A percentile compares a stretch with the other conserved stretches of the same genome.
Conservation (phyloP, 2,329 filamentous ascomycete species). For the Cordyceps sp. region DNA sequence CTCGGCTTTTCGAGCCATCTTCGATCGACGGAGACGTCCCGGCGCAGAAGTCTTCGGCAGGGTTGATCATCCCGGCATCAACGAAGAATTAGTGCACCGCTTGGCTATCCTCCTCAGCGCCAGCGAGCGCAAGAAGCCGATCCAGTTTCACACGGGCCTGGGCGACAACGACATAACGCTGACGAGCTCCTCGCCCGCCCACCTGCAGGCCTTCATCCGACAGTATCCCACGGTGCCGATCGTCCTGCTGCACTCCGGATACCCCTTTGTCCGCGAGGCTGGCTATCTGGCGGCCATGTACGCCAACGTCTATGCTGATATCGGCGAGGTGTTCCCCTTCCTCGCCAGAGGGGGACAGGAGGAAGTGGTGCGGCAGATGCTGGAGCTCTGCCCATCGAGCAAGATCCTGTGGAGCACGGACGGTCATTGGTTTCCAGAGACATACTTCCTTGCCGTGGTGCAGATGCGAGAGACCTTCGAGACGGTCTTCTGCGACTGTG, state of each 20-base stretch:
- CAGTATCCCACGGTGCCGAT: constrained; percentile 54
- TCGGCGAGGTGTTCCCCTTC: constrained; percentile 70
- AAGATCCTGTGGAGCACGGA: constrained; percentile 73
- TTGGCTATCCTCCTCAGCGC: constrained; percentile 40
- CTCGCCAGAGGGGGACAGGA: constrained; percentile 64
- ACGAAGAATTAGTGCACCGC: constrained; percentile 51
- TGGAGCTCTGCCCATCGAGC: constrained; percentile 58
- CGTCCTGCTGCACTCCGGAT: constrained; percentile 67
- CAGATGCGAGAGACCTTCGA: constrained; percentile 59
- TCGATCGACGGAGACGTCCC: constrained; percentile 6
- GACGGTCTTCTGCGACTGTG: constrained; percentile 49
- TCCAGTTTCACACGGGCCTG: constrained; percentile 73
- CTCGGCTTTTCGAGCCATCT: constrained; percentile 21
- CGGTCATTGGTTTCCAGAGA: constrained; percentile 66
- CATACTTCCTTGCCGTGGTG: constrained; percentile 53
- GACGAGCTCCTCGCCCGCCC: constrained; percentile 53
- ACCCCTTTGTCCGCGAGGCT: constrained; percentile 64
- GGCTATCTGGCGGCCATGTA: constrained; percentile 67
- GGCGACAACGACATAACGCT: constrained; percentile 67
- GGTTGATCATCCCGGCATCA: constrained; percentile 47
- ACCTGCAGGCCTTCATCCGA: constrained; percentile 58
- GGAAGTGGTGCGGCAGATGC: constrained; percentile 48
- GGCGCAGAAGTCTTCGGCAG: constrained; percentile 23
- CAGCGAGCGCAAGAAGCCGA: constrained; percentile 41
- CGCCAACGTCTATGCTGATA: constrained; percentile 65